Conservation (phyloP, 2,329 filamentous ascomycete genomes). For the Xylaria sp. region DNA sequence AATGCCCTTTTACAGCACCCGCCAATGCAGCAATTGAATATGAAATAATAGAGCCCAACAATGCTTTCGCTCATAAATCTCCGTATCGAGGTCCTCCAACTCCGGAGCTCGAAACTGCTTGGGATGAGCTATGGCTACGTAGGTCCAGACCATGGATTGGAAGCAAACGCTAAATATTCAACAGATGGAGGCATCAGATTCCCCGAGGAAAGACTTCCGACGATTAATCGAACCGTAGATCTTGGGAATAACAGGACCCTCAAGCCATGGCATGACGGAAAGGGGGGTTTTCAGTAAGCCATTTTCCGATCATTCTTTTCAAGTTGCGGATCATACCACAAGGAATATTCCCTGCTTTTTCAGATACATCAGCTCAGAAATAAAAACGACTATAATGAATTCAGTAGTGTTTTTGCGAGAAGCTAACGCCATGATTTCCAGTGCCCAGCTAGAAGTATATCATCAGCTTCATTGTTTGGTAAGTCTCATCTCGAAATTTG, state of each 20-base stretch:
- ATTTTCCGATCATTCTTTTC: not conserved
- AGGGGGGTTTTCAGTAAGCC: conserved; percentile 29
- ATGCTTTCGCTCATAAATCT: conserved; percentile 30
- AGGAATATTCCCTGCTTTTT: no score
- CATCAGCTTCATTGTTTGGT: conserved; percentile 31
- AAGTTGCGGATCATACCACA: no score
- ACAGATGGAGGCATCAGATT: conserved; percentile 26
- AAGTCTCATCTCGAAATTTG: not conserved
- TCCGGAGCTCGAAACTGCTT: conserved; percentile 29
- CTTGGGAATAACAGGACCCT: conserved; percentile 31
- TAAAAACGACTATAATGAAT: not conserved
- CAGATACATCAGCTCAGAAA: not conserved
- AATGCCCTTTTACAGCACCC: conserved; percentile 4
- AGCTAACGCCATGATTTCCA: not conserved
- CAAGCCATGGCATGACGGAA: conserved; percentile 32
- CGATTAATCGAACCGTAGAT: conserved; percentile 29
- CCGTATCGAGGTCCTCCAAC: conserved; percentile 29
- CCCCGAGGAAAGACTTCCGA: conserved; percentile 19
- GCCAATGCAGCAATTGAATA: conserved; percentile 32
- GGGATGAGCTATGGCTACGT: conserved; percentile 28
- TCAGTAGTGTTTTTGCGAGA: no score
- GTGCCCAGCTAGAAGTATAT: conserved; percentile 25
- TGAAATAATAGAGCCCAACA: conserved; percentile 22
- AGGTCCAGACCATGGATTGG: not conserved
- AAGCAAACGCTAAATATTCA: not conserved